Conservation (phyloP, 2,329 filamentous ascomycete genomes). For the Onygenales sp. region DNA sequence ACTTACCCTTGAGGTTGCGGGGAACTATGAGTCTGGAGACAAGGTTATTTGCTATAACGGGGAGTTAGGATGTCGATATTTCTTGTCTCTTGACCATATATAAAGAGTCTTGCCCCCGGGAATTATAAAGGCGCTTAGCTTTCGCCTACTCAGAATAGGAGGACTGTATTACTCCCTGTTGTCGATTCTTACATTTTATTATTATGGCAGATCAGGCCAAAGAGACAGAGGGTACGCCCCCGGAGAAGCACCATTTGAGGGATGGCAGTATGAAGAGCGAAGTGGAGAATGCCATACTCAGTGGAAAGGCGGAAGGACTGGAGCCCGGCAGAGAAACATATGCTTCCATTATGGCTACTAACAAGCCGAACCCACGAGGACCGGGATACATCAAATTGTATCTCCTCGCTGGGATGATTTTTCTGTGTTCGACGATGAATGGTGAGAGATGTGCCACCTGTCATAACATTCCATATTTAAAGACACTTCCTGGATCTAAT, state of each 20-base stretch:
- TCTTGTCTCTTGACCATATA: too few relatives aligned
- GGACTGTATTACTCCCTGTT: background rate
- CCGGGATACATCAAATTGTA: conserved; percentile 10
- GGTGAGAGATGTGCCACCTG: conserved; percentile 4
- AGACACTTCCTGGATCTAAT: conserved; percentile 1
- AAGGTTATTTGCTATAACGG: too few relatives aligned
- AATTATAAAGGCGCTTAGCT: too few relatives aligned
- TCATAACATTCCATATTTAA: background rate
- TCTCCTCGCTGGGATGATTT: conserved; percentile 9
- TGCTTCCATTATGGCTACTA: background rate
- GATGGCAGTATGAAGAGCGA: background rate
- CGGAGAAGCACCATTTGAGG: background rate
- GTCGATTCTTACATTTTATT: background rate
- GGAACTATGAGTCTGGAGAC: too few relatives aligned
- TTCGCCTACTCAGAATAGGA: background rate
- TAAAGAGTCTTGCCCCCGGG: too few relatives aligned
- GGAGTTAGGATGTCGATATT: too few relatives aligned
- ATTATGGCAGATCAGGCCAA: background rate
- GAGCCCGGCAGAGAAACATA: background rate
- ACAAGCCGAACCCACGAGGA: conserved; percentile 10
- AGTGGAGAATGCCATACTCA: background rate
- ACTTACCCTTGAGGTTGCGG: too few relatives aligned
- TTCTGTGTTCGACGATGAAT: conserved; percentile 14
- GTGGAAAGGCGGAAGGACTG: background rate
- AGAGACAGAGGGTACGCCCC: too few relatives aligned